Evolutionary conservation across 768 basidiomycete species (phyloP), one percentile per base, ranked within the genome.

Genomic region (Mrakia blollopis): DNA sequence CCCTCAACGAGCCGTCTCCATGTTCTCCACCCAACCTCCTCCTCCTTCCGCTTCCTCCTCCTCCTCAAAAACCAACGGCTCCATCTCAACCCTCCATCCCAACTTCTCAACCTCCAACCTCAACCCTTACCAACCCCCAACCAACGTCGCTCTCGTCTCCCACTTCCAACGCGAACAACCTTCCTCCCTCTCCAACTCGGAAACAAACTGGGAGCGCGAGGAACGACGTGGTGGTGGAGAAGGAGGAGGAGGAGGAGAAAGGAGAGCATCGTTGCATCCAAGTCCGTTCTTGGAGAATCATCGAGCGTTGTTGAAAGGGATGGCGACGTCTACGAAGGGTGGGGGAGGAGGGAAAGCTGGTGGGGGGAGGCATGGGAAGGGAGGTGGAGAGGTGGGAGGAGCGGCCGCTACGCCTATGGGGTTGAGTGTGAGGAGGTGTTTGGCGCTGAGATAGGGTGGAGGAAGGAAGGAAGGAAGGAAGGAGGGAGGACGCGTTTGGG

Each of bases 271-370:
- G 62, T 68, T 68, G 65, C 65, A 68, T 41, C 65, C 65, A 11
- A 68, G 65, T 68, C 65, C 65, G 65, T 68, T 68, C 65, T 41
- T 68, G 65, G 65, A 37, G 35, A 41, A 68, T 21, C 65, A 68
- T 39, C 32, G 35, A 39, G 65, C 65, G 37, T 13, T 68, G 37
- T n/a, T 68, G 65, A 68, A 23, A 25, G 65, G 37, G 21, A 68
- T 68, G 65, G 47, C 47, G 47, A 50, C 47, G 47, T 14, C 47
- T 16, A 50, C 47, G 47, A 50, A 50, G 47, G 47, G 44, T 10
- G 44, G 44, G 2, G 44, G 44, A 14, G 44, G 44, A 9, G 44
- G 47, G 47, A 14, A 14, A 21, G 39, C 39, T 41, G 18, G 32
- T 3, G 63, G 37, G 16, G 25, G 16, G 35, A 37, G 18, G 32